phyloP scores from a whole-genome alignment of 495 filamentous ascomycete genomes.

The Bacidia rubella region DNA sequence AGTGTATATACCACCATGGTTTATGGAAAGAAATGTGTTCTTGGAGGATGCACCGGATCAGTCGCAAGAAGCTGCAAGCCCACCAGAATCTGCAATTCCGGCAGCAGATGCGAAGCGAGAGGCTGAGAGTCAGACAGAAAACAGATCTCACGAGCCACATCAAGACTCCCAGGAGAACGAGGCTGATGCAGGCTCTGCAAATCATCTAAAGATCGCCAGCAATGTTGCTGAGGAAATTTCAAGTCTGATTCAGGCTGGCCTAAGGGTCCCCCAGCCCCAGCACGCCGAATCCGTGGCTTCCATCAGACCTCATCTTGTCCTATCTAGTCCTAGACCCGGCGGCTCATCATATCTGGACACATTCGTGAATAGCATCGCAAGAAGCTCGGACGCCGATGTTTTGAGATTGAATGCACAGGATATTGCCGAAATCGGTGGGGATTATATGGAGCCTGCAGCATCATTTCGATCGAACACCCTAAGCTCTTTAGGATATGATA shows the following conservation, averaged over 20 bases:
- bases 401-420: constrained; percentile 66
- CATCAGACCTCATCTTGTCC: constrained; percentile 46
- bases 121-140: neutral
- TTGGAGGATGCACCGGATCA: constrained; percentile 14
- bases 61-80: neutral
- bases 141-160: no score
- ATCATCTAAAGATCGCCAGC: constrained; percentile 5
- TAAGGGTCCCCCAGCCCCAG: constrained; percentile 12
- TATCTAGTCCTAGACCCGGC: constrained; percentile 52
- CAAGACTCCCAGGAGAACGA: neutral
- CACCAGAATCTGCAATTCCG: neutral
- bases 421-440: constrained; percentile 62
- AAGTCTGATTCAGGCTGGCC: constrained; percentile 11
- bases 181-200: neutral
- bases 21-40: constrained; percentile 25
- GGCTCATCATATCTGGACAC: constrained; percentile 42
- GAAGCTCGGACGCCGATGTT: constrained; percentile 54
- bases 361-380: constrained; percentile 45
- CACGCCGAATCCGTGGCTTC: constrained; percentile 34
- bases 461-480: constrained; percentile 27
- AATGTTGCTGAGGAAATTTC: constrained; percentile 14
- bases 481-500: constrained; percentile 56
- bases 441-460: constrained; percentile 52
- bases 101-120: neutral
- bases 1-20: constrained; percentile 27